phyloP scores from a whole-genome alignment of 169 alveolate genomes.

The Plasmodium relictum region DNA sequence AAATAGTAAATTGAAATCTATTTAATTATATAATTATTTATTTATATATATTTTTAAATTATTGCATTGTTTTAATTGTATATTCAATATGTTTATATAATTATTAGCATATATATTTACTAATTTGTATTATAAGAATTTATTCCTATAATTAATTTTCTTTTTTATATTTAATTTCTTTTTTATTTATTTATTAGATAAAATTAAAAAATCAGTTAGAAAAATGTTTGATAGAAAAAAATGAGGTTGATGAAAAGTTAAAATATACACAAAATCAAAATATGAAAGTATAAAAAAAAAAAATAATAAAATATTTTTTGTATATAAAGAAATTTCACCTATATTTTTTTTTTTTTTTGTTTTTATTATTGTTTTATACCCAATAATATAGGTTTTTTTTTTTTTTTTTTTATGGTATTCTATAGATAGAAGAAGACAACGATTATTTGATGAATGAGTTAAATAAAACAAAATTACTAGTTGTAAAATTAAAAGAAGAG shows the following conservation, averaged over 20 bases:
- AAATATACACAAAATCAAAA: constrained; percentile 9
- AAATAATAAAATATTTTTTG: neutral
- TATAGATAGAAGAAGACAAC: constrained; percentile 37
- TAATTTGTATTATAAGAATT: no score
- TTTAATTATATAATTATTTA: neutral
- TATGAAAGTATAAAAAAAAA: constrained; percentile 16
- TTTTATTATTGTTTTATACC: neutral
- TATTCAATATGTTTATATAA: constrained; percentile 4
- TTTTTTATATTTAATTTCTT: neutral
- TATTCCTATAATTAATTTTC: no score
- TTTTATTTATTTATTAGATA: neutral
- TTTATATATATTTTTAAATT: no score
- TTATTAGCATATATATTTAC: no score
- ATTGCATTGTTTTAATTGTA: no score
- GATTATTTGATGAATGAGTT: constrained; percentile 32
- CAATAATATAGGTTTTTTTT: neutral
- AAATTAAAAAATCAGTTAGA: constrained; percentile 22
- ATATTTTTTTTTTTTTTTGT: neutral
- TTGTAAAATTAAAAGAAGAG: constrained; percentile 16
- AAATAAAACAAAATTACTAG: constrained; percentile 24
- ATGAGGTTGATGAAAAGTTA: constrained; percentile 24
- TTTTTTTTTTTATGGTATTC: no score
- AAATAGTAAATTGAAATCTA: constrained; percentile 10
- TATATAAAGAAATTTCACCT: neutral
- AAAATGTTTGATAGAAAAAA: constrained; percentile 10